Base-by-base conservation (phyloP, 257 asterid genomes). In the Nicotiana paniculata region DNA sequence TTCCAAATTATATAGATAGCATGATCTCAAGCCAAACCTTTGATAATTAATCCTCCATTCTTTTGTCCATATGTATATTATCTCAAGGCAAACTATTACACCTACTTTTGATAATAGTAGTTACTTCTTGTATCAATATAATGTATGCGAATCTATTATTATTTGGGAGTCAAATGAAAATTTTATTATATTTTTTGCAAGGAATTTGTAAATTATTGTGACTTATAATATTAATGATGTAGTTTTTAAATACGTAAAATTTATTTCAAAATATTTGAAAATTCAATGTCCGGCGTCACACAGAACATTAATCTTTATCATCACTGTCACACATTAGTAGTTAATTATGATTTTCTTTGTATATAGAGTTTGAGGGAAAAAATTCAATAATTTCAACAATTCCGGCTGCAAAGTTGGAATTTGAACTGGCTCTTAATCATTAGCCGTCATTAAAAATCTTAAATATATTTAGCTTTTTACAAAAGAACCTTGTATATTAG, bases 71-170 rank as follows among this genome's bases (percentile, higher is more conserved):
- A 55, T 69, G 58, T 39, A 0, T 70, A 39, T 58, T 70, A 43
- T 9, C 32, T 70, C 78, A 43, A 70, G 59, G 37, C 78, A 70
- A 43, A 70, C 78, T 43, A 70, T 43, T 70, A 70, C 77, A 70
- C 77, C 77, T 39, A 70, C 77, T 43, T 70, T 21, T 43, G 77
- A 39, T 57, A 70, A 0, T 37, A 30, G 9, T 43, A 39, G 4
- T 33, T 43, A 28, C 2, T 2, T 28, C 32, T 28, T 28, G 32
- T 28, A 1, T 28, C 24, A 21, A 21, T 21, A 21, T 28, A 28
- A 28, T 28, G 32, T 28, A 28, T 28, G 32, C 2, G 32, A 28
- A 28, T 28, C 32, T 28, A 28, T 28, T 28, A 28, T 28, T 28
- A 28, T 28, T 28, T 28, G 1, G 32, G 1, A 28, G 32, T 28